These are phyloP conservation scores for Rhizophora apiculata DNA, from an alignment of 345 rosid genomes.

Conservation along the genomic window DNA sequence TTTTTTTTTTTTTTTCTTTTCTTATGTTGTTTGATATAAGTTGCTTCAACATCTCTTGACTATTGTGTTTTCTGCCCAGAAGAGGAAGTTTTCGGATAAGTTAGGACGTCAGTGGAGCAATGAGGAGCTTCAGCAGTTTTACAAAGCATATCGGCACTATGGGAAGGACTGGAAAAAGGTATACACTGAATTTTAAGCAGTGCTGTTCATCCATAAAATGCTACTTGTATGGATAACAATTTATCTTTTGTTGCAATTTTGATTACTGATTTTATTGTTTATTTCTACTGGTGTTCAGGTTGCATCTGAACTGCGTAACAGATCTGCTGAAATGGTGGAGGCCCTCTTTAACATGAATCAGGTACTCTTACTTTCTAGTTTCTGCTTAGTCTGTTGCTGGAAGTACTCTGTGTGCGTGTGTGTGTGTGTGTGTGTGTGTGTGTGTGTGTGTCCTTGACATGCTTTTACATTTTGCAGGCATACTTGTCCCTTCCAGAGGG, in stretches of 20 bases:
- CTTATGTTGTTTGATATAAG: background rate
- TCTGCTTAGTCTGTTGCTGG: constrained; percentile 6
- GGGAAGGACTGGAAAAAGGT: constrained; percentile 29
- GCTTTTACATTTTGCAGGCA: constrained; percentile 42
- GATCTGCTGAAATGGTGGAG: constrained; percentile 29
- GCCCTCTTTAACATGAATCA: constrained; percentile 30
- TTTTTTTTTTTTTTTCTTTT: background rate
- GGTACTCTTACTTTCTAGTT: constrained; percentile 18
- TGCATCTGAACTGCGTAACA: constrained; percentile 26
- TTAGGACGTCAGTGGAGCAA: constrained; percentile 30
- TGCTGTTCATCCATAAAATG: background rate
- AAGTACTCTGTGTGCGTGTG: background rate
- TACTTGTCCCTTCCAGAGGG: constrained; percentile 96
- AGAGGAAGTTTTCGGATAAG: constrained; percentile 20
- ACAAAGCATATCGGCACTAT: constrained; percentile 25
- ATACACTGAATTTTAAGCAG: background rate
- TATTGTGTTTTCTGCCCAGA: constrained; percentile 7
- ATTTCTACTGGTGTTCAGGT: constrained; percentile 25
- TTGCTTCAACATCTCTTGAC: background rate
- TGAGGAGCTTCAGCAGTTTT: constrained; percentile 25
- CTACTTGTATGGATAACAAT: background rate
- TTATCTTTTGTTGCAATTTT: background rate
- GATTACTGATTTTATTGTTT: background rate
- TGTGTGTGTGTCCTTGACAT: background rate
- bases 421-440: background rate